Evolutionary conservation across 139 green algal species (phyloP).

Genomic region (Chlorella sp.): DNA sequence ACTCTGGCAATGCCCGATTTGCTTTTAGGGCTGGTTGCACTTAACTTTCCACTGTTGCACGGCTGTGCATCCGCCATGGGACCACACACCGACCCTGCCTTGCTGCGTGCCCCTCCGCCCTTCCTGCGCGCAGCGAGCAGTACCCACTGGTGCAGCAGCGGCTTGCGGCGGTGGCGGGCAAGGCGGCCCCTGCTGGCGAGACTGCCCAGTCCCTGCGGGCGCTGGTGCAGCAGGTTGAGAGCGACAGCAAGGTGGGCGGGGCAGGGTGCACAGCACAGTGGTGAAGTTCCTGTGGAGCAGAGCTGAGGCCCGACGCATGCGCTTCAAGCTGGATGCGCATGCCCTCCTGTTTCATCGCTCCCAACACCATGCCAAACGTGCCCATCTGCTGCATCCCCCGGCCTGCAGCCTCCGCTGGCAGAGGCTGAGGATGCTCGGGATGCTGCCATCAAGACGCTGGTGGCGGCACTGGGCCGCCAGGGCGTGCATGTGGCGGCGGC

Average conservation of each 20-base stretch:
- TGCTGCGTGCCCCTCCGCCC: too few relatives aligned
- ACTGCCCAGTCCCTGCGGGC: not conserved
- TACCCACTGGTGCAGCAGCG: constrained; percentile 1
- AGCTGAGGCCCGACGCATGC: too few relatives aligned
- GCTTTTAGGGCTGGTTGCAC: too few relatives aligned
- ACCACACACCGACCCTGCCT: too few relatives aligned
- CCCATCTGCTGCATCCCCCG: too few relatives aligned
- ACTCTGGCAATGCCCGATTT: too few relatives aligned
- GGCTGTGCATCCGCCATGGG: too few relatives aligned
- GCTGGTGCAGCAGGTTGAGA: constrained; percentile 4
- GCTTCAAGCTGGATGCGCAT: too few relatives aligned
- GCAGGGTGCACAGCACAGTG: not conserved
- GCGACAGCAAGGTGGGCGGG: not conserved
- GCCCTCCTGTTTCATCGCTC: not conserved
- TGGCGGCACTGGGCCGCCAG: not conserved
- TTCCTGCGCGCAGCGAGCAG: constrained; percentile 17
- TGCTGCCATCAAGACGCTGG: not conserved
- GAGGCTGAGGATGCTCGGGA: constrained; percentile 3
- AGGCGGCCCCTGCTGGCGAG: not conserved
- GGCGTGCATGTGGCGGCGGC: not conserved
- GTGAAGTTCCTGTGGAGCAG: too few relatives aligned
- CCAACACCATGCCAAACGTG: not conserved
- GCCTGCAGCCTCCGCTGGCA: constrained; percentile 8
- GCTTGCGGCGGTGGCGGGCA: constrained; percentile 8
- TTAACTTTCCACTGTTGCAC: too few relatives aligned